Evolutionary conservation across 306 rosid genomes (phyloP).

Genomic region (Inga leiocalycina): DNA sequence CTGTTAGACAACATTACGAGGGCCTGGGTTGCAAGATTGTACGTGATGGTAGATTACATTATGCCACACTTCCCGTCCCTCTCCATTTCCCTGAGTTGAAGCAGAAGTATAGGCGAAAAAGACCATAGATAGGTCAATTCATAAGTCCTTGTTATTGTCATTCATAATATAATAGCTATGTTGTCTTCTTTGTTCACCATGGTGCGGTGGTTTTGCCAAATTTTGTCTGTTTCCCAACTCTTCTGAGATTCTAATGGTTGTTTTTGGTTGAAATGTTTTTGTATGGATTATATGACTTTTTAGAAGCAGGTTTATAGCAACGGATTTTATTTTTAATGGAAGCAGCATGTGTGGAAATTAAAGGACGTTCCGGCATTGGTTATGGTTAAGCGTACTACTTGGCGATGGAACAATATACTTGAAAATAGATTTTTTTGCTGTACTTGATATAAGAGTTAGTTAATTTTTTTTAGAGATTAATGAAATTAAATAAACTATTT

Average conservation of each 20-base stretch:
- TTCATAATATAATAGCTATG: neutral
- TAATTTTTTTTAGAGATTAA: too few species aligned
- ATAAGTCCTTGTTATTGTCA: neutral
- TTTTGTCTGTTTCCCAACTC: conserved; percentile 29
- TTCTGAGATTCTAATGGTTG: neutral
- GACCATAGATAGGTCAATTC: conserved; percentile 8
- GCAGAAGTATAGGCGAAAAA: conserved; percentile 36
- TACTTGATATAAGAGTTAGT: too few species aligned
- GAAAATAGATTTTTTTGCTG: too few species aligned
- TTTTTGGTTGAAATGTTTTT: neutral
- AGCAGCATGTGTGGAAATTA: neutral
- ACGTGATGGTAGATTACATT: conserved; percentile 2
- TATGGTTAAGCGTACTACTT: neutral
- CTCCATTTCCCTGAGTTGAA: conserved; percentile 60
- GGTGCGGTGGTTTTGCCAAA: conserved; percentile 7
- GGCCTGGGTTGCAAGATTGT: conserved; percentile 71
- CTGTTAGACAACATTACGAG: conserved; percentile 48
- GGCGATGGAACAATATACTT: neutral
- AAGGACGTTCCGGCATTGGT: neutral
- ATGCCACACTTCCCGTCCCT: conserved; percentile 65
- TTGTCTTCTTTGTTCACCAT: neutral
- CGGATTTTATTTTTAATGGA: neutral
- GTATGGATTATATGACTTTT: neutral
- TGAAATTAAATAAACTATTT: too few species aligned
- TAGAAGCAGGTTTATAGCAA: neutral